A percentile compares a stretch with the other conserved stretches of the same genome.
Evolutionary conservation across 805 yeast species (phyloP).

Genomic region (Komagataella phaffii): DNA sequence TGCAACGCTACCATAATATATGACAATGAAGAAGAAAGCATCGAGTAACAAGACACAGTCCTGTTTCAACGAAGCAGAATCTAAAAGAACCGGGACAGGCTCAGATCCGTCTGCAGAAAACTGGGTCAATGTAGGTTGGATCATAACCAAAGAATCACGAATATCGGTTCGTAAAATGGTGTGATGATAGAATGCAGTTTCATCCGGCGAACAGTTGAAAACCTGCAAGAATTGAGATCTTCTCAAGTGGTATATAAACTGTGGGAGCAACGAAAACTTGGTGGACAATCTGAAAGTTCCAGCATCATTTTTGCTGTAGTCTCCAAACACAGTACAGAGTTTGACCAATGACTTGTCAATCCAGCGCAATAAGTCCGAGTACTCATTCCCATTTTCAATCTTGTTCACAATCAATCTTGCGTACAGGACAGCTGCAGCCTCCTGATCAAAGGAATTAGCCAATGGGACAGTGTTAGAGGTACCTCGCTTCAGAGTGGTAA

Average conservation of each 20-base stretch:
- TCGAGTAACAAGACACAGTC: constrained; percentile 81
- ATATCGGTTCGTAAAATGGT: constrained; percentile 84
- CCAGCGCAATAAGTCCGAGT: constrained; percentile 87
- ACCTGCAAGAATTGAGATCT: constrained; percentile 93
- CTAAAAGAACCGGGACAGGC: constrained; percentile 86
- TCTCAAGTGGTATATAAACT: constrained; percentile 89
- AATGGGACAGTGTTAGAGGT: constrained; percentile 37
- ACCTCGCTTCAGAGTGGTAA: constrained; percentile 64
- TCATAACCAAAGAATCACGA: constrained; percentile 88
- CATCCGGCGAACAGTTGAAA: constrained; percentile 97
- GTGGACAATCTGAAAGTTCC: constrained; percentile 71
- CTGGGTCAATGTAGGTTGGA: constrained; percentile 90
- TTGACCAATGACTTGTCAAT: constrained; percentile 84
- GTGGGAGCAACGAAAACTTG: constrained; percentile 83
- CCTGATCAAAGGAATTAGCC: constrained; percentile 80
- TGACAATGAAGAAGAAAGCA: constrained; percentile 92
- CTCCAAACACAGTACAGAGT: constrained; percentile 87
- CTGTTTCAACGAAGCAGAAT: constrained; percentile 83
- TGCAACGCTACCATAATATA: constrained; percentile 88
- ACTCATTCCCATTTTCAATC: constrained; percentile 62
- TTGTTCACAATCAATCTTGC: constrained; percentile 85
- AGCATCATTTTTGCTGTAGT: constrained; percentile 79
- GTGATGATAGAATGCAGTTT: constrained; percentile 94
- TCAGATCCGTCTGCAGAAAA: constrained; percentile 67
- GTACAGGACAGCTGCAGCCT: constrained; percentile 92